Evolutionary conservation across 1,139 yeast genomes (phyloP).

Genomic region (Saccharomyces hybrid): DNA sequence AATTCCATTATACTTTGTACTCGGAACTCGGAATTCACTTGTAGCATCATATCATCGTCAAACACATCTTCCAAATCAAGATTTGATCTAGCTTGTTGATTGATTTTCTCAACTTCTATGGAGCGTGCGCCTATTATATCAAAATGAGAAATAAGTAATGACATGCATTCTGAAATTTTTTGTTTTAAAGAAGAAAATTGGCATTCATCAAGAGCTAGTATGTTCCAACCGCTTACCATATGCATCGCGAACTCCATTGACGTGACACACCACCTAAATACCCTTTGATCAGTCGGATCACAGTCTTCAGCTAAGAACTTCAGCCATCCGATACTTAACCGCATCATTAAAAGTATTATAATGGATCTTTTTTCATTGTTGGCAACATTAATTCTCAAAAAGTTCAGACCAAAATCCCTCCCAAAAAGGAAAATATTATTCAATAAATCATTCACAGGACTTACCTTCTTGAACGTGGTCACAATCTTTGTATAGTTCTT

Average conservation of each 20-base stretch:
- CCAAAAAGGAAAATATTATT: slow-evolving; percentile 74
- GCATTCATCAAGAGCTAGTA: slow-evolving; percentile 67
- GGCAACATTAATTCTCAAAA: slow-evolving; percentile 57
- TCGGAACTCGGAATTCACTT: slow-evolving; percentile 32
- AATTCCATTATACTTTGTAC: slow-evolving; percentile 31
- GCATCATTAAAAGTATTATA: slow-evolving; percentile 65
- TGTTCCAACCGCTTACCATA: slow-evolving; percentile 85
- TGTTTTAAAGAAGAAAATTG: slow-evolving; percentile 66
- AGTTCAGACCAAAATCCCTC: slow-evolving; percentile 73
- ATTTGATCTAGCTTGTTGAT: slow-evolving; percentile 32
- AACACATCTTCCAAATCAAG: slow-evolving; percentile 28
- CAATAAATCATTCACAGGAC: slow-evolving; percentile 64
- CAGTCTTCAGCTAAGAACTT: slow-evolving; percentile 91
- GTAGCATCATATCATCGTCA: slow-evolving; percentile 35
- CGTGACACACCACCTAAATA: slow-evolving; percentile 92
- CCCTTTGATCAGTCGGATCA: slow-evolving; percentile 80
- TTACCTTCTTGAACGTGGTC: slow-evolving; percentile 39
- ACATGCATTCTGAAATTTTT: slow-evolving; percentile 93
- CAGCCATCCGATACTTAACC: slow-evolving; percentile 82
- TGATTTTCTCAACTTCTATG: slow-evolving; percentile 52
- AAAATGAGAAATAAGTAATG: slow-evolving; percentile 85
- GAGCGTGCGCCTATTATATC: slow-evolving; percentile 98
- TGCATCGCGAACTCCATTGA: slow-evolving; percentile 96
- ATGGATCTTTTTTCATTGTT: slow-evolving; percentile 49
- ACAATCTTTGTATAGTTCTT: slow-evolving; percentile 55